Evolutionary conservation across 306 rosid genomes (phyloP).

Genomic region (Cicer bijugum): DNA sequence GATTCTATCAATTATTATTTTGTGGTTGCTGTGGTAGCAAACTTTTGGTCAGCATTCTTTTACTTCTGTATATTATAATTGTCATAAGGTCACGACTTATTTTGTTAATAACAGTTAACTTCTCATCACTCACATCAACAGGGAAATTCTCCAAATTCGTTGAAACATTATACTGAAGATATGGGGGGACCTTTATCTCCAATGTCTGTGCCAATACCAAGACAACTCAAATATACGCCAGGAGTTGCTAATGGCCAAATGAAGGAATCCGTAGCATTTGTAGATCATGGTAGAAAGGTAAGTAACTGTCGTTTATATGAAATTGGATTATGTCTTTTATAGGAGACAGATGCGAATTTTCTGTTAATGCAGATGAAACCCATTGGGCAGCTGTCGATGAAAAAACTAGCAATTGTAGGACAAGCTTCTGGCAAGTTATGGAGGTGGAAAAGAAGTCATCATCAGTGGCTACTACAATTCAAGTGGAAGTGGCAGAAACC

Average conservation of each 20-base stretch:
- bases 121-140: conserved; percentile 54
- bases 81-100: conserved; percentile 20
- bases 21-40: conserved; percentile 2
- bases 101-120: conserved; percentile 27
- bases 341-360: conserved; percentile 46
- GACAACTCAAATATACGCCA: conserved; percentile 85
- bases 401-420: conserved; percentile 80
- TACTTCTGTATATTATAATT: conserved; percentile 22
- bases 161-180: conserved; percentile 74
- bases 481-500: conserved; percentile 99
- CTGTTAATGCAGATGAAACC: conserved; percentile 81
- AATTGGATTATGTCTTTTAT: conserved; percentile 26
- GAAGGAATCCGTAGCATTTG: conserved; percentile 72
- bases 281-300: conserved; percentile 77
- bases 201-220: conserved; percentile 79
- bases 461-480: conserved; percentile 93
- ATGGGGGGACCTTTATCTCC: conserved; percentile 72
- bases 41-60: conserved; percentile 29
- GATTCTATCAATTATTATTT: conserved; percentile 15
- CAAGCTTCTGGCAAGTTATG: conserved; percentile 89
- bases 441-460: conserved; percentile 99
- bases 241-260: conserved; percentile 76
- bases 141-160: conserved; percentile 68
- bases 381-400: conserved; percentile 78
- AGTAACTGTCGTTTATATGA: conserved; percentile 35